A percentile compares a stretch with the other conserved stretches of the same genome.
These are phyloP conservation scores for Selaginella moellendorffii DNA, from an alignment of 75 land plant species.

Conservation along the genomic window DNA sequence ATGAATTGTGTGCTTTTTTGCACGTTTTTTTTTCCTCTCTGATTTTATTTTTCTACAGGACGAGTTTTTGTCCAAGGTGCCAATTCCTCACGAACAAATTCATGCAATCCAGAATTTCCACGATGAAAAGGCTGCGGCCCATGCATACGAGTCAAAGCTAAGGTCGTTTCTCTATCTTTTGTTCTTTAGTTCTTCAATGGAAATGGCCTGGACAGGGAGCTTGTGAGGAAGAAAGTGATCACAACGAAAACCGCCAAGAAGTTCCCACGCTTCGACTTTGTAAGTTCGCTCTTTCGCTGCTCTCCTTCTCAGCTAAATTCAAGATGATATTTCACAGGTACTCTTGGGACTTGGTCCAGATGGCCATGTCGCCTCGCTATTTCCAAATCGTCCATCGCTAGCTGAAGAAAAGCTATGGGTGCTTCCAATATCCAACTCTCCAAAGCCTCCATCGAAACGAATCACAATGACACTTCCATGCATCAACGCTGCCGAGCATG, in stretches of 20 bases:
- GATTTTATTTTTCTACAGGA: neutral
- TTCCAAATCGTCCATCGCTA: slow-evolving; percentile 47
- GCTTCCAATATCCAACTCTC: slow-evolving; percentile 55
- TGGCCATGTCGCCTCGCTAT: slow-evolving; percentile 76
- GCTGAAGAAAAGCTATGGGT: slow-evolving; percentile 56
- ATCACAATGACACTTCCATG: slow-evolving; percentile 70
- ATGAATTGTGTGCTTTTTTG: too few species aligned
- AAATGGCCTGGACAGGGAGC: neutral
- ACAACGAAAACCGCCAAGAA: slow-evolving; percentile 8
- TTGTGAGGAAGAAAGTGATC: slow-evolving; percentile 12
- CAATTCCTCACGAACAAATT: slow-evolving; percentile 42
- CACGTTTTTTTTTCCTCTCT: neutral
- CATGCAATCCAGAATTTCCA: slow-evolving; percentile 60
- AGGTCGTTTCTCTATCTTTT: neutral
- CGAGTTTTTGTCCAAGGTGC: neutral
- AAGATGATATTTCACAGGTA: slow-evolving; percentile 10
- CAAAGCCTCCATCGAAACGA: slow-evolving; percentile 69
- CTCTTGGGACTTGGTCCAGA: slow-evolving; percentile 77
- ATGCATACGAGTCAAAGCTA: slow-evolving; percentile 35
- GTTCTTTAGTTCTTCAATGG: neutral
- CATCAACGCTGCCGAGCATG: slow-evolving; percentile 53
- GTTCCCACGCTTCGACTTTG: slow-evolving; percentile 15
- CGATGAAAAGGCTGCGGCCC: slow-evolving; percentile 59
- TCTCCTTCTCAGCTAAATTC: neutral
- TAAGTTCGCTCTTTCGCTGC: slow-evolving; percentile 6